Evolutionary conservation across 1,139 yeast genomes (phyloP).

Genomic region (Diutina rugosa): DNA sequence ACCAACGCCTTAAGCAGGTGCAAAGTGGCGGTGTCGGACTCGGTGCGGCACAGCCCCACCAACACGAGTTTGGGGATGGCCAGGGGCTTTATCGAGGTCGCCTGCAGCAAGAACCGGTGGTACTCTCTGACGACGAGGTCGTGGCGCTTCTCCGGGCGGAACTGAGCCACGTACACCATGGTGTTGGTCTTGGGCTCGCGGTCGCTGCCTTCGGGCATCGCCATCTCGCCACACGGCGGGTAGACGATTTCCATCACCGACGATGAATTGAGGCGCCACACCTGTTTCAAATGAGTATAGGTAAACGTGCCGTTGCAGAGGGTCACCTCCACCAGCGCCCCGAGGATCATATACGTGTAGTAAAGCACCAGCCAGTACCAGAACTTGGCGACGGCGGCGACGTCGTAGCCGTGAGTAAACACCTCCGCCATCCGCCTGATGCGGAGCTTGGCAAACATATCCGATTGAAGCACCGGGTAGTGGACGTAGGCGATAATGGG

Average conservation of each 20-base stretch:
- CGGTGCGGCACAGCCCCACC: slow-evolving; percentile 75
- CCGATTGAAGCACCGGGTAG: slow-evolving; percentile 81
- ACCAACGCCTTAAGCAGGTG: slow-evolving; percentile 33
- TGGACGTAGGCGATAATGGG: slow-evolving; percentile 87
- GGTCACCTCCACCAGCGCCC: slow-evolving; percentile 52
- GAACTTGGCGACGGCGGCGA: slow-evolving; percentile 30
- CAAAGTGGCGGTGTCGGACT: slow-evolving; percentile 52
- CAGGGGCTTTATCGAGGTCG: slow-evolving; percentile 7
- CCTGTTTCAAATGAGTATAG: slow-evolving; percentile 46
- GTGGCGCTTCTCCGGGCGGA: slow-evolving; percentile 93
- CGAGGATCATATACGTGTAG: slow-evolving; percentile 52
- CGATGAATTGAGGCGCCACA: slow-evolving; percentile 36
- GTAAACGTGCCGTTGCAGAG: slow-evolving; percentile 93
- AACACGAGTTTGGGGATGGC: slow-evolving; percentile 45
- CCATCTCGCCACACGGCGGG: slow-evolving; percentile 51
- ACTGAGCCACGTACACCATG: slow-evolving; percentile 78
- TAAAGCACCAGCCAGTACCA: slow-evolving; percentile 61
- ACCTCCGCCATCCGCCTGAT: background rate
- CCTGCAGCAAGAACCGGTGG: slow-evolving; percentile 28
- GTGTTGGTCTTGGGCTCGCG: slow-evolving; percentile 33
- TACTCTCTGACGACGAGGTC: slow-evolving; percentile 52
- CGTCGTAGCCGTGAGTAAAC: slow-evolving; percentile 15
- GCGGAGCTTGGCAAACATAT: slow-evolving; percentile 59
- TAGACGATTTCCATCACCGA: slow-evolving; percentile 38
- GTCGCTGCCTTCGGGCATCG: slow-evolving; percentile 4